Percentiles rank a stretch among this genome's conserved stretches.
These are phyloP conservation scores for Buddleja alternifolia DNA, from an alignment of 257 asterid species.

Conservation along the genomic window DNA sequence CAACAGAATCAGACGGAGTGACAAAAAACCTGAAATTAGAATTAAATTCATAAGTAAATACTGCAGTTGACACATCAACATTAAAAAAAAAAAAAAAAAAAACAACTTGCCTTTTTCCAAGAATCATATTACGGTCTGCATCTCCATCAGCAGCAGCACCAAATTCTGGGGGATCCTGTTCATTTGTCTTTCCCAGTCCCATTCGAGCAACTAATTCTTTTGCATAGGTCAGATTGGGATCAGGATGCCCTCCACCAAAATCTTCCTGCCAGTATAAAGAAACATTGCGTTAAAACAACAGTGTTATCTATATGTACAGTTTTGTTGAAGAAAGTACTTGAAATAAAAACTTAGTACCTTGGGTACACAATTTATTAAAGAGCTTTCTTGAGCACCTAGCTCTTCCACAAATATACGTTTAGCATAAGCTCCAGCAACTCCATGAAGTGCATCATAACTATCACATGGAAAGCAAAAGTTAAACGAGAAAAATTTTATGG, in stretches of 20 bases:
- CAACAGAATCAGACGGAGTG: conserved; percentile 99
- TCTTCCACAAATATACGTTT: conserved; percentile 91
- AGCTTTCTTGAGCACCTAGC: conserved; percentile 87
- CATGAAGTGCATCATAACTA: conserved; percentile 97
- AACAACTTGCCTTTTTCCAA: conserved; percentile 74
- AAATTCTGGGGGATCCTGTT: conserved; percentile 89
- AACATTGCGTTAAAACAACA: conserved; percentile 14
- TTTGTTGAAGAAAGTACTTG: conserved; percentile 10
- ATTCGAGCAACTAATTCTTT: conserved; percentile 93
- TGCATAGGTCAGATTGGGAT: conserved; percentile 98
- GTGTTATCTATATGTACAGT: not conserved
- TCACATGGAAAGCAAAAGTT: conserved; percentile 14
- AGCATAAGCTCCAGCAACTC: conserved; percentile 97
- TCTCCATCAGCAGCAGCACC: conserved; percentile 99
- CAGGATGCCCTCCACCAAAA: conserved; percentile 99
- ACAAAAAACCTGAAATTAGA: conserved; percentile 77
- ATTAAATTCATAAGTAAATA: not conserved
- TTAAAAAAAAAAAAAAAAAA: conserved; percentile 5
- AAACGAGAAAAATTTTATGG: conserved; percentile 10
- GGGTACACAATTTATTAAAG: conserved; percentile 85
- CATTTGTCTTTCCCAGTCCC: conserved; percentile 83
- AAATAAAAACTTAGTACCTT: conserved; percentile 55
- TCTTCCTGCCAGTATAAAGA: conserved; percentile 76
- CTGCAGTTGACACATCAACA: not conserved
- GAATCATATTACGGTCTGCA: conserved; percentile 98